These are phyloP conservation scores for Platanthera zijinensis DNA, from an alignment of 106 monocot genomes.

Conservation along the genomic window DNA sequence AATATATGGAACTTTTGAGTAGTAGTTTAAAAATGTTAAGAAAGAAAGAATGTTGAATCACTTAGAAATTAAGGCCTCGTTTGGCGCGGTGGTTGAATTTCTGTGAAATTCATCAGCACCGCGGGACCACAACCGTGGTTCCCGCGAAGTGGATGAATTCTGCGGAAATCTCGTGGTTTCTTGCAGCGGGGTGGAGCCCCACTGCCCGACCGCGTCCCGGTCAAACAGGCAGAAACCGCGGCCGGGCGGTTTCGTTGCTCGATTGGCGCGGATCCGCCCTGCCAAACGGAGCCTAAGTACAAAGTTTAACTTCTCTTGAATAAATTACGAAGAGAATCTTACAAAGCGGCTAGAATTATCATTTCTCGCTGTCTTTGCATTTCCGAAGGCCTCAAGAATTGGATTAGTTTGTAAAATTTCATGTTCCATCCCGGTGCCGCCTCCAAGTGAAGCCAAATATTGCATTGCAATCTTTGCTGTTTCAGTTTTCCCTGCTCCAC, in stretches of 20 bases:
- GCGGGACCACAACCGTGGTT: no score
- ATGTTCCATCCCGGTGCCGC: conserved; percentile 95
- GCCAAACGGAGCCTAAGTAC: no score
- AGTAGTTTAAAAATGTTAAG: neutral
- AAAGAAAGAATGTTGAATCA: neutral
- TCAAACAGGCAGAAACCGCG: no score
- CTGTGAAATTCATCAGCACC: no score
- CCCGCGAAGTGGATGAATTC: no score
- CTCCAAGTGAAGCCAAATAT: conserved; percentile 92
- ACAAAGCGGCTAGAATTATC: conserved; percentile 99
- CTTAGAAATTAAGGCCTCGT: neutral
- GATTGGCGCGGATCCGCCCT: no score
- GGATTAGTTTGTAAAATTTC: conserved; percentile 97
- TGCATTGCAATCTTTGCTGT: conserved; percentile 99
- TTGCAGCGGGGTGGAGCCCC: no score
- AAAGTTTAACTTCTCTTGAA: neutral
- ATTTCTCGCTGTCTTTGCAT: conserved; percentile 92
- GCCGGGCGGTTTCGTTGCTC: no score
- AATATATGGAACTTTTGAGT: neutral
- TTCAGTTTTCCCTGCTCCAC: conserved; percentile 99
- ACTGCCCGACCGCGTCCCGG: no score
- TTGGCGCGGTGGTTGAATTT: no score
- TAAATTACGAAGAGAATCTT: conserved; percentile 27
- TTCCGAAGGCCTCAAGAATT: conserved; percentile 97
- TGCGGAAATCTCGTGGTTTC: no score